A percentile compares a stretch with the other conserved stretches of the same genome.
Conservation (phyloP, 805 yeast genomes). For the Blastobotrys terrestris region DNA sequence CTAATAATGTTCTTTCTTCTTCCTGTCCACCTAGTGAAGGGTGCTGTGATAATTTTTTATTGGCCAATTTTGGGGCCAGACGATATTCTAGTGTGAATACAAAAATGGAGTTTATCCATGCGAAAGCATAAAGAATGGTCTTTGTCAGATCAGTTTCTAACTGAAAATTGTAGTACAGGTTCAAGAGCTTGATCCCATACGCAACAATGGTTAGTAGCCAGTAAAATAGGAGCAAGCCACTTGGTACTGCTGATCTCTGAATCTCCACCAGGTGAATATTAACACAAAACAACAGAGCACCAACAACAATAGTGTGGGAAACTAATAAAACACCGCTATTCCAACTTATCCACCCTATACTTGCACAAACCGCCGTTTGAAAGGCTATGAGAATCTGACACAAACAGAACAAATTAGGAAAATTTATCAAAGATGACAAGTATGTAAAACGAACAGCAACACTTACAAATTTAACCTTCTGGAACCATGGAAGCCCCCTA, state of each 20-base stretch:
- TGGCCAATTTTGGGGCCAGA: constrained; percentile 6
- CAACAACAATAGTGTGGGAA: constrained; percentile 6
- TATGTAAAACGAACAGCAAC: not conserved
- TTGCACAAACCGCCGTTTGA: constrained; percentile 5
- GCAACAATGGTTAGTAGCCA: constrained; percentile 14
- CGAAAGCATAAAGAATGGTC: not conserved
- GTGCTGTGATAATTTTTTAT: not conserved
- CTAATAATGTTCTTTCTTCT: constrained; percentile 21
- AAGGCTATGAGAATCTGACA: constrained; percentile 2
- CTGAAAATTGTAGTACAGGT: constrained; percentile 6
- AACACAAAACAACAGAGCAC: constrained; percentile 7
- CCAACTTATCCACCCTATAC: constrained; percentile 5
- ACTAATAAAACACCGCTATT: constrained; percentile 7
- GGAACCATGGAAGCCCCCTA: not conserved
- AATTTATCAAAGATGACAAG: not conserved
- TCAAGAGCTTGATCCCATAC: constrained; percentile 13
- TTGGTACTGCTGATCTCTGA: constrained; percentile 12
- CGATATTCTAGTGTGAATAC: constrained; percentile 5
- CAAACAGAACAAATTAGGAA: not conserved
- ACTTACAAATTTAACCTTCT: constrained; percentile 3
- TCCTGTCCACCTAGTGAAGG: constrained; percentile 3
- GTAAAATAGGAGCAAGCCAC: constrained; percentile 13
- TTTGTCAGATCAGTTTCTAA: not conserved
- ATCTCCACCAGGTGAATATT: constrained; percentile 15
- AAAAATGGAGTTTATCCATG: not conserved